Conservation (phyloP, 2,329 filamentous ascomycete genomes). For the Phaeoacremonium minimum region DNA sequence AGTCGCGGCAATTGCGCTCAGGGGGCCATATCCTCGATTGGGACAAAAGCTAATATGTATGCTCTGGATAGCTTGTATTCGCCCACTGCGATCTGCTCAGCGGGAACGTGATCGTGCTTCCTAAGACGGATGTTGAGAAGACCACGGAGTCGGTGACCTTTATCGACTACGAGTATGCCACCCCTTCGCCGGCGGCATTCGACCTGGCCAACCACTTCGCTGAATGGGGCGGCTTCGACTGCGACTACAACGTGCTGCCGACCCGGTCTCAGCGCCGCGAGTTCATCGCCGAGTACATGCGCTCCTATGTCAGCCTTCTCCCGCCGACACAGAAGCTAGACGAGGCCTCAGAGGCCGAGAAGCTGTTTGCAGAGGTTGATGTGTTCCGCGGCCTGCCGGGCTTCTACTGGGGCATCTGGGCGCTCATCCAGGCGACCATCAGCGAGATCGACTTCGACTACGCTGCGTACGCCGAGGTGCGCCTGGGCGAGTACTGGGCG, state of each 20-base stretch:
- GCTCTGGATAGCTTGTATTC: slow-evolving; percentile 83
- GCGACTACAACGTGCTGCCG: slow-evolving; percentile 81
- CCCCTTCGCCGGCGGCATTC: slow-evolving; percentile 89
- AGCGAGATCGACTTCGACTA: slow-evolving; percentile 98
- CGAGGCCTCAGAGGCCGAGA: slow-evolving; percentile 59
- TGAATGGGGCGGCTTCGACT: slow-evolving; percentile 97
- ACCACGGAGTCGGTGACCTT: slow-evolving; percentile 63
- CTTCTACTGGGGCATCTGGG: slow-evolving; percentile 92
- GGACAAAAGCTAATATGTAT: too few relatives aligned
- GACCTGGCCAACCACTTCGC: slow-evolving; percentile 98
- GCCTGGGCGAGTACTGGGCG: slow-evolving; percentile 87
- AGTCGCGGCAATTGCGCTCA: too few relatives aligned
- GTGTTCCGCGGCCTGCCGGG: slow-evolving; percentile 84
- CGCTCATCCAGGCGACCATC: slow-evolving; percentile 88
- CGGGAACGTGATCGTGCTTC: slow-evolving; percentile 89
- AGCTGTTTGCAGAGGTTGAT: slow-evolving; percentile 78
- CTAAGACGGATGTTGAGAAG: slow-evolving; percentile 27
- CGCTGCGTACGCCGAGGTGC: slow-evolving; percentile 78
- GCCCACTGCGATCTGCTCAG: slow-evolving; percentile 94
- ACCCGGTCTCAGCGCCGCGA: slow-evolving; percentile 70
- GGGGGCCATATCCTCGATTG: too few relatives aligned
- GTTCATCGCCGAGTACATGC: slow-evolving; percentile 82
- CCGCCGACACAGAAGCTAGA: slow-evolving; percentile 35
- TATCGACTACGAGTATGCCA: slow-evolving; percentile 98
- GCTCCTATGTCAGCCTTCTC: slow-evolving; percentile 61